Conservation (phyloP, 768 basidiomycete genomes). For the Ramaria sp. region DNA sequence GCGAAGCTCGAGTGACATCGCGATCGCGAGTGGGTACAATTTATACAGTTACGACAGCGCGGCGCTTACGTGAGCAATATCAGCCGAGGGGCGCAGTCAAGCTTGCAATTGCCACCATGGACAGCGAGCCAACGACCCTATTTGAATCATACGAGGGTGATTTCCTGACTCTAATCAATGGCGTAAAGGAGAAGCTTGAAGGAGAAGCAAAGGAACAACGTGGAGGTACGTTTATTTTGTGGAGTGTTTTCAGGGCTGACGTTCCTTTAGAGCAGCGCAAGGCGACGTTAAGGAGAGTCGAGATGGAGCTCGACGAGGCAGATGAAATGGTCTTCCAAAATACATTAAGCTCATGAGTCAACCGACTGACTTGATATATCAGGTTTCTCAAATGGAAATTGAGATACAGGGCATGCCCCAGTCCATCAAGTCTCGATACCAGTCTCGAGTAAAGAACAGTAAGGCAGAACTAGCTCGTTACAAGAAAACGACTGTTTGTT, state of each 20-base stretch:
- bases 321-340: constrained; percentile 75
- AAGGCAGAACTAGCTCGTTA: constrained; percentile 66
- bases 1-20: not conserved
- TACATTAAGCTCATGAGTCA: not conserved
- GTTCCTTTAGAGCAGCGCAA: constrained; percentile 63
- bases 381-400: constrained; percentile 99
- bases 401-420: constrained; percentile 93
- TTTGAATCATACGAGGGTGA: constrained; percentile 91
- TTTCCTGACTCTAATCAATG: constrained; percentile 71
- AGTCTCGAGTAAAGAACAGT: constrained; percentile 59
- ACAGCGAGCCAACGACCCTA: constrained; percentile 73
- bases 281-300: constrained; percentile 67
- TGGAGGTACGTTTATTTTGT: constrained; percentile 41
- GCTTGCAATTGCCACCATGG: constrained; percentile 37
- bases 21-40: not conserved
- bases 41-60: too few relatives aligned
- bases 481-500: constrained; percentile 56
- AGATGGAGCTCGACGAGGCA: constrained; percentile 96
- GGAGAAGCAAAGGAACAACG: constrained; percentile 53
- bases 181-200: constrained; percentile 70
- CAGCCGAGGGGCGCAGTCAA: not conserved
- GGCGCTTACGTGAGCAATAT: not conserved
- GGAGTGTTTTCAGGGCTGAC: not conserved
- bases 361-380: not conserved
- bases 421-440: constrained; percentile 69